Conservation (phyloP, 768 basidiomycete species). For the Ramaria sp. region DNA sequence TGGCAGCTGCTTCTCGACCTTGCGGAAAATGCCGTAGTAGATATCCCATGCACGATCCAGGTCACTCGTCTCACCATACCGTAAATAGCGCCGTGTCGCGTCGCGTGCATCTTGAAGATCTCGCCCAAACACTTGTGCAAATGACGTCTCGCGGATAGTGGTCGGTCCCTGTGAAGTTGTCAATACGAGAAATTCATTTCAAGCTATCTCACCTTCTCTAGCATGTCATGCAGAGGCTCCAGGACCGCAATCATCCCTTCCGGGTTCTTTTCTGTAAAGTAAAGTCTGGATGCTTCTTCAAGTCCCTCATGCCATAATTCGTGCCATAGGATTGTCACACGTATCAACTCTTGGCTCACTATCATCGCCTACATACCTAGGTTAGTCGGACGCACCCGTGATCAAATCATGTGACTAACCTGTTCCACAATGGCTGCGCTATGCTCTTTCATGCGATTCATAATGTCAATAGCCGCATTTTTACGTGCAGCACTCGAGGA, state of each 20-base stretch:
- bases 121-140: constrained; percentile 86
- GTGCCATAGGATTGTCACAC: constrained; percentile 97
- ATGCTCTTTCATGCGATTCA: constrained; percentile 90
- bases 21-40: constrained; percentile 93
- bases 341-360: constrained; percentile 90
- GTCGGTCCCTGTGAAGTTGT: constrained; percentile 64
- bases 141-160: constrained; percentile 90
- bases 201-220: constrained; percentile 57
- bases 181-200: neutral
- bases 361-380: constrained; percentile 51
- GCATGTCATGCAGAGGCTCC: constrained; percentile 85
- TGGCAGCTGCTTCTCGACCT: constrained; percentile 89
- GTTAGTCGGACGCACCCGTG: neutral
- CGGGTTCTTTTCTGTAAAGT: constrained; percentile 95
- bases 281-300: constrained; percentile 92
- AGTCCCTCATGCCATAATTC: constrained; percentile 98
- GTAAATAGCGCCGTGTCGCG: constrained; percentile 77
- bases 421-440: constrained; percentile 81
- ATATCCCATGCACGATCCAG: constrained; percentile 99
- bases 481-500: constrained; percentile 79
- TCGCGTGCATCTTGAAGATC: constrained; percentile 90
- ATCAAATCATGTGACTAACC: constrained; percentile 25
- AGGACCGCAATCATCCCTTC: constrained; percentile 93
- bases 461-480: constrained; percentile 75
- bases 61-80: constrained; percentile 78